Percentiles rank a stretch among this genome's conserved stretches.
Conservation (phyloP, 805 yeast genomes). For the Blastobotrys chiropterorum region DNA sequence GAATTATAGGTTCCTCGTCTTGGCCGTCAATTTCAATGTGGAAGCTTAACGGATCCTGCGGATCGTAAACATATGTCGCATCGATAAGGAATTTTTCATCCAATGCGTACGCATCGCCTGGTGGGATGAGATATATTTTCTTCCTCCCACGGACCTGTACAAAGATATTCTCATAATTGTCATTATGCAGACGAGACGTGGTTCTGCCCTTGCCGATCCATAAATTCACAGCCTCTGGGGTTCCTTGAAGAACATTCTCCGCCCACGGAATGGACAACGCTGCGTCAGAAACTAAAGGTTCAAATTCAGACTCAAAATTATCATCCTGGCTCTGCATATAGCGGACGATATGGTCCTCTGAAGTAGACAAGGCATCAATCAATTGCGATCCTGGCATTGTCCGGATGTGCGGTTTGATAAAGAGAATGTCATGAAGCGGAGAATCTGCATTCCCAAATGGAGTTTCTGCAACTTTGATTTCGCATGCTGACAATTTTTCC, state of each 20-base stretch:
- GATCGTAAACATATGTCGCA: slow-evolving; percentile 30
- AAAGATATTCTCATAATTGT: slow-evolving; percentile 35
- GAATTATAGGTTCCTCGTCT: background rate
- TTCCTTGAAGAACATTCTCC: slow-evolving; percentile 17
- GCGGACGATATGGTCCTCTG: slow-evolving; percentile 12
- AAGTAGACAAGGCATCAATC: slow-evolving; percentile 15
- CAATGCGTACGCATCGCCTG: slow-evolving; percentile 27
- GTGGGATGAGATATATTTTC: slow-evolving; percentile 31
- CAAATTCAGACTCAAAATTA: slow-evolving; percentile 27
- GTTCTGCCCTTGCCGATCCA: slow-evolving; percentile 33
- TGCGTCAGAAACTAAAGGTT: slow-evolving; percentile 16
- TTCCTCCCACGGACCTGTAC: slow-evolving; percentile 32
- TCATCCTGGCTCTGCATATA: slow-evolving; percentile 37
- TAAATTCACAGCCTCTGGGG: slow-evolving; percentile 33
- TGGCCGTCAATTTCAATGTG: slow-evolving; percentile 11
- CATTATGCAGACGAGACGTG: slow-evolving; percentile 31
- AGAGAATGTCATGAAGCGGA: slow-evolving; percentile 25
- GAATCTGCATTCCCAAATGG: slow-evolving; percentile 36
- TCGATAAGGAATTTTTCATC: slow-evolving; percentile 27
- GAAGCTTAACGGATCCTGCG: slow-evolving; percentile 15
- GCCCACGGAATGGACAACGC: slow-evolving; percentile 18
- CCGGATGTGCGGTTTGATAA: slow-evolving; percentile 29
- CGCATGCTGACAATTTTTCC: slow-evolving; percentile 8
- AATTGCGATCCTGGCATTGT: slow-evolving; percentile 23
- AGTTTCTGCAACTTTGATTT: slow-evolving; percentile 28